Conservation (phyloP, 108 stramenopile species). For the Skeletonema marinoi region DNA sequence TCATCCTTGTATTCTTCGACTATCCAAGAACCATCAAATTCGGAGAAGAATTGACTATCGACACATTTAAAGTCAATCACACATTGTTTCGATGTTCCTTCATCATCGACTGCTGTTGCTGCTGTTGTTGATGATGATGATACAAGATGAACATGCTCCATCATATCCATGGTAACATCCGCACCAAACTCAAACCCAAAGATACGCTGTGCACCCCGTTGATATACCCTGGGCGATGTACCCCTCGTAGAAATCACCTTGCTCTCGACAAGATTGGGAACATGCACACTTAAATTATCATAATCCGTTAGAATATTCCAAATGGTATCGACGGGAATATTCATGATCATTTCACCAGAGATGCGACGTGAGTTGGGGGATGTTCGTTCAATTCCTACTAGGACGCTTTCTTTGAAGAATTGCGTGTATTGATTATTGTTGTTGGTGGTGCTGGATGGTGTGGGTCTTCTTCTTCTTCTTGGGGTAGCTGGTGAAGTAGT, state of each 20-base stretch:
- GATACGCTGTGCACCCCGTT: conserved; percentile 93
- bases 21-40: conserved; percentile 87
- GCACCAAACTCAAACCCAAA: conserved; percentile 94
- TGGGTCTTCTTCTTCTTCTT: background rate
- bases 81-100: conserved; percentile 6
- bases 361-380: conserved; percentile 86
- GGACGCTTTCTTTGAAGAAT: conserved; percentile 39
- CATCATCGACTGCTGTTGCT: background rate
- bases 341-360: conserved; percentile 75
- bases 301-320: conserved; percentile 93
- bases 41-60: conserved; percentile 82
- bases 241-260: conserved; percentile 23
- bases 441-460: background rate
- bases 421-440: conserved; percentile 18
- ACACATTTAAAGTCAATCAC: conserved; percentile 82
- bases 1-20: conserved; percentile 47
- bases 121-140: background rate
- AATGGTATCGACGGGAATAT: conserved; percentile 66
- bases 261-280: conserved; percentile 90
- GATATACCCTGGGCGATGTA: conserved; percentile 67
- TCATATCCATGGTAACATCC: conserved; percentile 90
- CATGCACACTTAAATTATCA: conserved; percentile 81
- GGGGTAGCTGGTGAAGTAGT: too few species aligned
- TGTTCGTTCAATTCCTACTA: conserved; percentile 85
- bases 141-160: conserved; percentile 56